Evolutionary conservation across 768 basidiomycete species (phyloP), one percentile per base, ranked within the genome.

Genomic region (Boletellus emodensis): DNA sequence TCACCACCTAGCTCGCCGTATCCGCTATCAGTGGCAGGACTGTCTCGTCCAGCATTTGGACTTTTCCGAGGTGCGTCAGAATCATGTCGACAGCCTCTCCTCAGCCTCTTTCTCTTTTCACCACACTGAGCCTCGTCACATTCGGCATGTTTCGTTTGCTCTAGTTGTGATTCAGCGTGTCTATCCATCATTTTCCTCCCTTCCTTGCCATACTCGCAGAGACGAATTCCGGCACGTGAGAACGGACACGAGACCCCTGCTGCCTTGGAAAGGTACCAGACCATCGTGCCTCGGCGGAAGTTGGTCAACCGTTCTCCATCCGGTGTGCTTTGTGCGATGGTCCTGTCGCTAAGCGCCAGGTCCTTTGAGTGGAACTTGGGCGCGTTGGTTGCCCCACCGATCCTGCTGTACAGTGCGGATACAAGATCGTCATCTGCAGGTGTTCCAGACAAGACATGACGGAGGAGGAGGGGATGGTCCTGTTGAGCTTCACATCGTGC

Each of bases 241-340:
- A 90, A 90, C 5, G 87, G 87, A 67, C 87, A 90, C 0, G 83
- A 81, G 6, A 82, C 78, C 44, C 88, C 88, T 9, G 86, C 81
- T 15, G 84, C 85, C 57, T 81, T 79, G 63, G 82, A 83, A 51
- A 90, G 75, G 65, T 89, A 90, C 86, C 86, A 90, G 14, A 90
- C 86, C 61, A 81, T 80, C 39, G 87, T 90, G 28, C 88, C 88
- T 33, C 83, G 78, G 49, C 87, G 76, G 61, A 88, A 90, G 65
- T 87, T 87, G 17, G 87, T 89, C 35, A 75, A 55, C 32, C 84
- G 74, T 48, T 63, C 65, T 33, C 34, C 52, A 42, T 68, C 67
- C 6, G 40, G 53, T 20, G 35, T 24, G 13, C 18, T 35, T 38
- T 49, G 54, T 3, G 40, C 0, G n/a, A 20, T 8, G 20, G 38